These are phyloP conservation scores for Hypocrella siamensis DNA, from an alignment of 2,329 filamentous ascomycete species.

Conservation along the genomic window DNA sequence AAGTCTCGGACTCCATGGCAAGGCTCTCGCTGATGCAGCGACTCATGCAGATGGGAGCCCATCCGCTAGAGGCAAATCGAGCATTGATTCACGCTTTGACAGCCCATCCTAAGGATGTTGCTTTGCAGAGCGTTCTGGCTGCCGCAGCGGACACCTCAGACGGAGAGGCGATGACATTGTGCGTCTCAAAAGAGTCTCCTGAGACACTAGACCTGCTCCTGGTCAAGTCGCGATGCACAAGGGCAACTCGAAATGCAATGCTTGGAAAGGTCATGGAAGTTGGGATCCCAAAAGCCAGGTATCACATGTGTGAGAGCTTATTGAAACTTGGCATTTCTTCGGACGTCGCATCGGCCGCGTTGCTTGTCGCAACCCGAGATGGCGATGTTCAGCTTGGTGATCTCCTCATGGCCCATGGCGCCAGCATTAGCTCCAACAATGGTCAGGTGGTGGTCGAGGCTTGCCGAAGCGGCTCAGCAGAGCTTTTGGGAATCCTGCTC, in stretches of 20 bases:
- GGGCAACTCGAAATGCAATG: slow-evolving; percentile 20
- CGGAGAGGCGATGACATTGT: slow-evolving; percentile 30
- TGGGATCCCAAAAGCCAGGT: slow-evolving; percentile 21
- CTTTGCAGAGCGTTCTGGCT: slow-evolving; percentile 29
- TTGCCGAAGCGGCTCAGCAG: slow-evolving; percentile 31
- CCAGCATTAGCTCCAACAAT: slow-evolving; percentile 31
- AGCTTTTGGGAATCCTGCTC: slow-evolving; percentile 34
- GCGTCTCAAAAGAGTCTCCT: slow-evolving; percentile 26
- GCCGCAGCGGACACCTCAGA: slow-evolving; percentile 31
- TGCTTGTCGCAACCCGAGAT: slow-evolving; percentile 34
- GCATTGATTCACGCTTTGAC: slow-evolving; percentile 35
- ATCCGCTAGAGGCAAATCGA: slow-evolving; percentile 29
- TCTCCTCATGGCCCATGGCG: slow-evolving; percentile 35
- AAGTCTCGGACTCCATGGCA: slow-evolving; percentile 33
- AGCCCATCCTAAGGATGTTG: slow-evolving; percentile 29
- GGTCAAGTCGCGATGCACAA: slow-evolving; percentile 16
- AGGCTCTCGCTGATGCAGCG: slow-evolving; percentile 33
- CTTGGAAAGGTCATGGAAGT: slow-evolving; percentile 27
- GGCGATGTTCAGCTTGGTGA: slow-evolving; percentile 35
- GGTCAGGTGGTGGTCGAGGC: slow-evolving; percentile 40
- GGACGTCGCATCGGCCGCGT: slow-evolving; percentile 29
- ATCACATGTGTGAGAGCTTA: slow-evolving; percentile 27
- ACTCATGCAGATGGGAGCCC: slow-evolving; percentile 33
- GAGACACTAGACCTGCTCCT: slow-evolving; percentile 33
- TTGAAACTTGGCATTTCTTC: slow-evolving; percentile 29